Base-by-base conservation (phyloP, 305 asterid genomes). In the Euphrasia arctica region DNA sequence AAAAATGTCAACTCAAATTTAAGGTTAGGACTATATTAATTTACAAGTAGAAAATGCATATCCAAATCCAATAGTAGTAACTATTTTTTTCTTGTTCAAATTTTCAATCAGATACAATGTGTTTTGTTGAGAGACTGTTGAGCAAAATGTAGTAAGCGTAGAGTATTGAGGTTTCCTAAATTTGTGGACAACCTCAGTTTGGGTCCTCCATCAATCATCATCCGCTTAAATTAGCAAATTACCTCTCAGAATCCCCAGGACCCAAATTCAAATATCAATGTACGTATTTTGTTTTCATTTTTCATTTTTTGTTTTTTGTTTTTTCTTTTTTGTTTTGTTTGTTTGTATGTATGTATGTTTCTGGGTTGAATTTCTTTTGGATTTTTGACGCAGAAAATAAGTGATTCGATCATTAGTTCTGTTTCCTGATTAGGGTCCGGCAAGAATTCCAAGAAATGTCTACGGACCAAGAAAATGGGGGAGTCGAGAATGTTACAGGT, bases 391-490 rank as follows among this genome's bases (percentile, higher is more conserved):
- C 11, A 49, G 9, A 11, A 48, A 56, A 62, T 52, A 48, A 48
- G 8, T 61, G 72, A 63, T 61, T 63, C 29, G 68, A 63, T 74
- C 52, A n/a, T 45, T 6, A 52, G 60, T 13, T 25, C 32, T 49
- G 56, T 70, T 43, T 59, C 49, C 18, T 55, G 68, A 67, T 60
- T 36, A 70, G 70, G 65, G 61, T 55, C 47, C 56, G 70, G 27
- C 9, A 32, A 32, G 36, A 32, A 32, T 32, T 36, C 50, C 56
- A 34, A 10, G 63, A 65, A 63, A 73, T 73, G 81, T 72, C 80
- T 31, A 41, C 66, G 62, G 73, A 62, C 39, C 72, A 69, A 41
- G 77, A 62, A 7, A 66, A 70, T 11, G 73, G 60, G 36, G 81
- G 52, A 57, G 36, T 52, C 34, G 75, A 68, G 63, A 3, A 58